Base-by-base conservation (phyloP, 2,329 filamentous ascomycete genomes). In the Mollisiaceae sp. region DNA sequence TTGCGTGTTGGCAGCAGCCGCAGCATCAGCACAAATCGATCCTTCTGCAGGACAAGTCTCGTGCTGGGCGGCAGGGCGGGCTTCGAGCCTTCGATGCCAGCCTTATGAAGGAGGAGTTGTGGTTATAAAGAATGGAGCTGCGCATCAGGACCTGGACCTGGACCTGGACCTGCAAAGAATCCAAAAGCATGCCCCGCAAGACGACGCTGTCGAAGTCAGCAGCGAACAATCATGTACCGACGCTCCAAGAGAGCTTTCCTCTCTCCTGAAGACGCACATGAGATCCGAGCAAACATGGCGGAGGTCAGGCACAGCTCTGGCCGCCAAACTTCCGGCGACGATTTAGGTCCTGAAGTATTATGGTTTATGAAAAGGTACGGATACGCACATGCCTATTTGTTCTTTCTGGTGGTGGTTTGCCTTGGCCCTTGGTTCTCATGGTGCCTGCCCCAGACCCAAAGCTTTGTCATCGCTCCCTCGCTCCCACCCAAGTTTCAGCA, bases 11-110 rank as follows among this genome's bases (percentile, higher is more conserved):
- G 35, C 9, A 35, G 35, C 14, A 41, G 32, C 55, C 55, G 55
- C 55, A 57, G 55, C 55, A 57, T 56, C 55, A 39, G 32, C 55
- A 39, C 20, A 22, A 57, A 12, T 32, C 2, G 5, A 57, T 57
- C 55, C 55, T 57, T 38, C 55, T 39, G 35, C 55, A 57, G 55
- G 12, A 55, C 52, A 38, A 20, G n/a, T 57, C n/a, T 39, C 55
- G 15, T 35, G 24, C 24, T 54, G 22, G 11, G 45, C 20, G 4
- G 22, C 50, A 54, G 9, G 38, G 11, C 15, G 38, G 2, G 9
- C 24, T 54, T 3, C 22, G 18, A 27, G 2, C 5, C 24, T 54
- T 3, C 22, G 18, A 27, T 12, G 20, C 15, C 50, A 54, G 50
- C 50, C 50, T 27, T 54, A 12, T 35, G 27, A 32, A 32, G 27